phyloP scores from a whole-genome alignment of 768 basidiomycete species.

The Agaricus subrufescens region DNA sequence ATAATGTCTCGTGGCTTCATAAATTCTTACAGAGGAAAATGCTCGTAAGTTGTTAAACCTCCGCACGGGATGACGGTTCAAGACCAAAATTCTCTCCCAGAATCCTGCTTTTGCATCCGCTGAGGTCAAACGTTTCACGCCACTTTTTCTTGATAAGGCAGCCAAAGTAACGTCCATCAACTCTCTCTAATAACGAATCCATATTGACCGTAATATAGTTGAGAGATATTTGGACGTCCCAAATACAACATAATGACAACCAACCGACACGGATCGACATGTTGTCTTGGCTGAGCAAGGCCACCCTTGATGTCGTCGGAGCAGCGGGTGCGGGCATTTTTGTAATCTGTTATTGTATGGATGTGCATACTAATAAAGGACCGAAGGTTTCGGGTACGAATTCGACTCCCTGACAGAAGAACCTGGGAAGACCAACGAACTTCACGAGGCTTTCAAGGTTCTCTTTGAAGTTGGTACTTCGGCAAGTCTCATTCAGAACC shows the following conservation, averaged over 20 bases:
- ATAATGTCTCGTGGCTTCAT: neutral
- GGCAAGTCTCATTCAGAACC: constrained; percentile 25
- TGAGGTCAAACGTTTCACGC: constrained; percentile 51
- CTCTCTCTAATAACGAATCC: too few relatives aligned
- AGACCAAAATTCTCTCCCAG: constrained; percentile 19
- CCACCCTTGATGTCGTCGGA: constrained; percentile 75
- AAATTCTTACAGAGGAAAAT: neutral
- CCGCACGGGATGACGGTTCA: neutral
- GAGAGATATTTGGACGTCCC: constrained; percentile 39
- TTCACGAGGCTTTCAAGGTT: constrained; percentile 48
- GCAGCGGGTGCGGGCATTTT: constrained; percentile 40
- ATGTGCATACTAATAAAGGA: too few relatives aligned
- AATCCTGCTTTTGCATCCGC: constrained; percentile 62
- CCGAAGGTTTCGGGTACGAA: constrained; percentile 29
- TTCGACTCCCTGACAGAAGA: constrained; percentile 23
- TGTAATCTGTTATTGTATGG: neutral
- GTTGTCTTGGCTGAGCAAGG: constrained; percentile 57
- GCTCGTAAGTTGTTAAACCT: neutral
- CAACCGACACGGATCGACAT: constrained; percentile 43
- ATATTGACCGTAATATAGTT: constrained; percentile 26
- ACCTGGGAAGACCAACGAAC: constrained; percentile 35
- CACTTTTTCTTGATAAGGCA: constrained; percentile 50
- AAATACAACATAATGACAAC: constrained; percentile 24
- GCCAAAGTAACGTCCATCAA: constrained; percentile 28
- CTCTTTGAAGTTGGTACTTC: constrained; percentile 41